Percentiles rank a stretch among this genome's conserved stretches.
These are phyloP conservation scores for Botrytis squamosa DNA, from an alignment of 2,329 filamentous ascomycete genomes.

Conservation along the genomic window DNA sequence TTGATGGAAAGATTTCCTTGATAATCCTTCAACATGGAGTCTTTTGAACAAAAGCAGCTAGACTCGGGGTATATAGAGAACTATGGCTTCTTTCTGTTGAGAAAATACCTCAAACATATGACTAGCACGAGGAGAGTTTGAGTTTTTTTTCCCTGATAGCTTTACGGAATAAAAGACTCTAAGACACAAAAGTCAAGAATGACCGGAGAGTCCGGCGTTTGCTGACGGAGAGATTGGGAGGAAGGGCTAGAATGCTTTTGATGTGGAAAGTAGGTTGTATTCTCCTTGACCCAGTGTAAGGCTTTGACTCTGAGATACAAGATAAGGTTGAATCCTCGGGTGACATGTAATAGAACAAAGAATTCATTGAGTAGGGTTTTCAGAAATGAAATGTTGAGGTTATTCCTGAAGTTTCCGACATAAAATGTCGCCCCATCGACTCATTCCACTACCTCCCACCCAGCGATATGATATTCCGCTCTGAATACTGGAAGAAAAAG, in stretches of 20 bases:
- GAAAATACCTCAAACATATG: too few species aligned
- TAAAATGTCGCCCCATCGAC: too few species aligned
- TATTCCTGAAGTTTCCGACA: neutral
- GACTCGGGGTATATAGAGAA: fast-evolving
- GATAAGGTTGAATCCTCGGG: neutral
- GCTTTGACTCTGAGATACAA: neutral
- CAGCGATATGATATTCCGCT: neutral
- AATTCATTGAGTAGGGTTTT: neutral
- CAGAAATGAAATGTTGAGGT: too few species aligned
- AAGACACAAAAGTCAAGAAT: neutral
- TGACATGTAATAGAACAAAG: neutral
- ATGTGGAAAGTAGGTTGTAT: neutral
- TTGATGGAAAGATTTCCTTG: neutral
- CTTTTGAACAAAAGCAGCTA: fast-evolving
- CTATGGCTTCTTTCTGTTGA: neutral
- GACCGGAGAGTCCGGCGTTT: neutral
- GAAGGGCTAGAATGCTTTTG: neutral
- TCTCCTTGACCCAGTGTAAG: neutral
- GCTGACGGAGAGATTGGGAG: neutral
- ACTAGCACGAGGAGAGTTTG: neutral
- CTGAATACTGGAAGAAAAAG: neutral
- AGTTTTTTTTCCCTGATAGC: too few species aligned
- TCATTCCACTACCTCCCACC: neutral
- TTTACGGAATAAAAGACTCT: neutral
- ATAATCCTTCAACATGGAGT: fast-evolving